phyloP scores from a whole-genome alignment of 306 rosid genomes.

The Quercus alba region DNA sequence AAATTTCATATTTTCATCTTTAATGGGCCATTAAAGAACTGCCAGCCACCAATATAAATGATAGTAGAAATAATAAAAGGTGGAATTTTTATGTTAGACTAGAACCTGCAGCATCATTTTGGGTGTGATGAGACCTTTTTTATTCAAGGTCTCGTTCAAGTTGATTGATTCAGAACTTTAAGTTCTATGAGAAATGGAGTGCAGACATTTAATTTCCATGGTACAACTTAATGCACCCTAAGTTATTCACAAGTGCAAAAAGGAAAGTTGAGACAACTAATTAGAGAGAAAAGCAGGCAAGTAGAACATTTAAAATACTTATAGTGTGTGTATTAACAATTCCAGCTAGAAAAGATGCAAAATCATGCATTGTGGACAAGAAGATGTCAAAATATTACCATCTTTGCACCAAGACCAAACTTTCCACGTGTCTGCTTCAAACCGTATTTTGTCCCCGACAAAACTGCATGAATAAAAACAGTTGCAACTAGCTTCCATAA shows the following conservation, averaged over 20 bases:
- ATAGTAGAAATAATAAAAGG: neutral
- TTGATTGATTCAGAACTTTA: neutral
- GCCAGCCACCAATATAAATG: neutral
- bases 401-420: conserved; percentile 98
- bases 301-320: neutral
- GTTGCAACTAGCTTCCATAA: conserved; percentile 21
- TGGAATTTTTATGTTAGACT: neutral
- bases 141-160: neutral
- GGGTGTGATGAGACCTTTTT: neutral
- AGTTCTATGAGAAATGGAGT: neutral
- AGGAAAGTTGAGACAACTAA: neutral
- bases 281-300: neutral
- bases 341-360: neutral
- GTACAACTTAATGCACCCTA: neutral
- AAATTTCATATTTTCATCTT: neutral
- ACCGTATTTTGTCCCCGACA: conserved; percentile 97
- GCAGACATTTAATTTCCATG: neutral
- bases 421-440: conserved; percentile 94
- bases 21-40: neutral
- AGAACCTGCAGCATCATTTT: neutral
- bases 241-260: neutral
- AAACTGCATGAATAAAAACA: conserved; percentile 51
- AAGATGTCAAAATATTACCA: conserved; percentile 50
- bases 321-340: conserved; percentile 7
- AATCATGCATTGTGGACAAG: conserved; percentile 12